Conservation (phyloP, 2,329 filamentous ascomycete genomes). For the Fusarium coffeatum region DNA sequence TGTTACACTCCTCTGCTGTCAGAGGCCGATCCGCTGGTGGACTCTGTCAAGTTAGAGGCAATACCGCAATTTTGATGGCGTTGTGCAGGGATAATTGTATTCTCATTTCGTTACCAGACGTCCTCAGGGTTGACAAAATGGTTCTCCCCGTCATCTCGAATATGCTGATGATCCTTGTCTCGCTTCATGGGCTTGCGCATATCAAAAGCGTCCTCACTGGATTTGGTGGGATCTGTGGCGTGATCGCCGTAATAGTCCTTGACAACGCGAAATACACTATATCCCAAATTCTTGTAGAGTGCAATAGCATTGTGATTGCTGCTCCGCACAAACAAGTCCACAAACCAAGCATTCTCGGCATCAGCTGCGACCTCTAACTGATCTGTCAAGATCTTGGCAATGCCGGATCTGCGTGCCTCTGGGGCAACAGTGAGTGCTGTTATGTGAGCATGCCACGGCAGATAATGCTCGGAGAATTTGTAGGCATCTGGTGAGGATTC, state of each 20-base stretch:
- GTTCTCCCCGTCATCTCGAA: conserved; percentile 83
- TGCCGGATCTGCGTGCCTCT: conserved; percentile 83
- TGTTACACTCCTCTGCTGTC: not conserved
- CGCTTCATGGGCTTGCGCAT: conserved; percentile 93
- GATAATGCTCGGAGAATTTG: conserved; percentile 84
- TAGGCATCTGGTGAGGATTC: conserved; percentile 85
- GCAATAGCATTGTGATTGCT: conserved; percentile 89
- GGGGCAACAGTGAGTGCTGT: conserved; percentile 95
- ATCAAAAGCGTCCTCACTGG: conserved; percentile 89
- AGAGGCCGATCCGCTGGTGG: not conserved
- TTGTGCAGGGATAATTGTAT: conserved; percentile 7
- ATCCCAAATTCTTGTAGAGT: conserved; percentile 92
- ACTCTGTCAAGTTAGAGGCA: not conserved
- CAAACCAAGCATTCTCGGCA: conserved; percentile 88
- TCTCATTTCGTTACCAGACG: conserved; percentile 72
- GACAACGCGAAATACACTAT: conserved; percentile 89
- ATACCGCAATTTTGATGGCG: conserved; percentile 58
- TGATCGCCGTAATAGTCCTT: conserved; percentile 95
- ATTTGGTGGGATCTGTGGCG: conserved; percentile 69
- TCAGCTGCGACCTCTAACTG: conserved; percentile 86
- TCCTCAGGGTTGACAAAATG: conserved; percentile 83
- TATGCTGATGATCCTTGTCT: conserved; percentile 79
- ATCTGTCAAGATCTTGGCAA: conserved; percentile 84
- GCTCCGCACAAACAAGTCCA: conserved; percentile 91
- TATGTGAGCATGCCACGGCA: conserved; percentile 99